phyloP scores from a whole-genome alignment of 352 stramenopile species.

The Chrysophaeum taylorii region DNA sequence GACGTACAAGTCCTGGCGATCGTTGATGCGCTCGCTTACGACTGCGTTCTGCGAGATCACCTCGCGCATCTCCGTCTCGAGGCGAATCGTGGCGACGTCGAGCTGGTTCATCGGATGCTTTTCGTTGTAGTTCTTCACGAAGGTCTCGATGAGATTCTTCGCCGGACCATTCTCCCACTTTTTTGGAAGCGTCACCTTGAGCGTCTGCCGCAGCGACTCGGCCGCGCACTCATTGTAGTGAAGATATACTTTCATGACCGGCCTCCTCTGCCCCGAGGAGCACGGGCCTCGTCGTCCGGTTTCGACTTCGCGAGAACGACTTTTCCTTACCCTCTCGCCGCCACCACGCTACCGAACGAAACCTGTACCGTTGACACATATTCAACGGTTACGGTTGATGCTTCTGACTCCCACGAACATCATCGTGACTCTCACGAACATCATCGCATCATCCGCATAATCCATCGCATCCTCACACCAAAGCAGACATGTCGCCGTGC shows the following conservation, averaged over 20 bases:
- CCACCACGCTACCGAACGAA: too few species aligned
- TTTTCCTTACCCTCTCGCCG: too few species aligned
- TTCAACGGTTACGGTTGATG: too few species aligned
- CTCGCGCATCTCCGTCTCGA: constrained; percentile 23
- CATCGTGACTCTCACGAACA: too few species aligned
- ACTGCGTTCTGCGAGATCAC: not conserved
- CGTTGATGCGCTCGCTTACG: constrained; percentile 40
- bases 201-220: constrained; percentile 42
- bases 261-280: too few species aligned
- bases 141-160: constrained; percentile 42
- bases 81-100: constrained; percentile 32
- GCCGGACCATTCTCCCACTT: constrained; percentile 48
- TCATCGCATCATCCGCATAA: too few species aligned
- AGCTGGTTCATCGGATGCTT: constrained; percentile 40
- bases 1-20: constrained; percentile 47
- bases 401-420: too few species aligned
- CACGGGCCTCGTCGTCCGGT: too few species aligned
- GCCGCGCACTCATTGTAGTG: constrained; percentile 55
- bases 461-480: too few species aligned
- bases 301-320: too few species aligned
- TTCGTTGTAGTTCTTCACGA: constrained; percentile 56
- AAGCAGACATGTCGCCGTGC: too few species aligned
- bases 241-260: constrained; percentile 68
- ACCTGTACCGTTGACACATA: too few species aligned
- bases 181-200: constrained; percentile 62